Evolutionary conservation across 345 rosid species (phyloP).

Genomic region (Syzygium grande): DNA sequence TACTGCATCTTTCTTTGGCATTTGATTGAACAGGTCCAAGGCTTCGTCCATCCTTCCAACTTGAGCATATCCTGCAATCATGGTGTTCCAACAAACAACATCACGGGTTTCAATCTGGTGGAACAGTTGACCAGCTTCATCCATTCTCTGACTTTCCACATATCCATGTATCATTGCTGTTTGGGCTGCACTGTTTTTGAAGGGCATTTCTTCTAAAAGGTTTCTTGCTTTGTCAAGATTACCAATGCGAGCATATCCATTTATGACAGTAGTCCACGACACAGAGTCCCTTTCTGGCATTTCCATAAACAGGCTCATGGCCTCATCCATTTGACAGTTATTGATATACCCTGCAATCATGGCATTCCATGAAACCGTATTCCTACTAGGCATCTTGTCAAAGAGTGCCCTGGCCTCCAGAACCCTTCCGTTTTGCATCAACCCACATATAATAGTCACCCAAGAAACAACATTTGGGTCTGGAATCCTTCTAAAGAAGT

Average conservation of each 20-base stretch:
- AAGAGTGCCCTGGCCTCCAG: conserved; percentile 22
- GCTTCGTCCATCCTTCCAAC: conserved; percentile 28
- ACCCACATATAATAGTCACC: conserved; percentile 33
- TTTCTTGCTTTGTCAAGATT: conserved; percentile 25
- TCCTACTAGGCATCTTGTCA: conserved; percentile 23
- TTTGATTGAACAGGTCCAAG: conserved; percentile 11
- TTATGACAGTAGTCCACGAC: conserved; percentile 34
- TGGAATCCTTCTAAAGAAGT: conserved; percentile 18
- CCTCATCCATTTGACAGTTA: conserved; percentile 13
- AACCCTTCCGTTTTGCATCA: conserved; percentile 10
- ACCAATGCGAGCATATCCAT: conserved; percentile 27
- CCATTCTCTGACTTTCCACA: conserved; percentile 9
- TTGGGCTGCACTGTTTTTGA: conserved; percentile 15
- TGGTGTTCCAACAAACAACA: conserved; percentile 26
- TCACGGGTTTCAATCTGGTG: conserved; percentile 14
- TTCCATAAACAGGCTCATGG: conserved; percentile 23
- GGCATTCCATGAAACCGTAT: conserved; percentile 34
- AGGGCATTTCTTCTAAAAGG: conserved; percentile 23
- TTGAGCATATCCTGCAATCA: conserved; percentile 29
- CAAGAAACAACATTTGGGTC: conserved; percentile 20
- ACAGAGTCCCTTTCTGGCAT: conserved; percentile 28
- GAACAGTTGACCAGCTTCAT: conserved; percentile 24
- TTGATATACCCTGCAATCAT: conserved; percentile 28
- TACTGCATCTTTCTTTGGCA: conserved; percentile 26
- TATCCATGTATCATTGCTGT: conserved; percentile 33